Percentiles rank a stretch among this genome's conserved stretches.
phyloP scores from a whole-genome alignment of 2,329 filamentous ascomycete genomes.

The Tympanopsis confertula region DNA sequence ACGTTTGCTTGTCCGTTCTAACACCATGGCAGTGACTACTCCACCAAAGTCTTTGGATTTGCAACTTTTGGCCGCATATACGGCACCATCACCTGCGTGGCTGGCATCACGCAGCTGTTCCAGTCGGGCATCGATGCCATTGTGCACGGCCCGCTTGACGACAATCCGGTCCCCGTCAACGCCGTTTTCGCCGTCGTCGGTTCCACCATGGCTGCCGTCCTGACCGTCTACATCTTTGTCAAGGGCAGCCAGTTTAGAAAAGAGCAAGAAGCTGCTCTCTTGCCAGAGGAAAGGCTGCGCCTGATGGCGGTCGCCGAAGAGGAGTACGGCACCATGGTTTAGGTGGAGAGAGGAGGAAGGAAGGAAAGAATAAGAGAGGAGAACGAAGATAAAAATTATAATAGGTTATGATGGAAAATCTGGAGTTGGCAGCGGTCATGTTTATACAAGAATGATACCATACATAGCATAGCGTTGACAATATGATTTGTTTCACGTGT shows the following conservation, averaged over 20 bases:
- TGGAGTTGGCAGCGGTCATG: too few relatives aligned
- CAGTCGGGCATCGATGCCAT: slow-evolving; percentile 60
- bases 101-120: slow-evolving; percentile 59
- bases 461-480: too few relatives aligned
- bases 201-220: slow-evolving; percentile 36
- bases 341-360: too few relatives aligned
- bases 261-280: too few relatives aligned
- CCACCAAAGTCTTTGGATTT: slow-evolving; percentile 72
- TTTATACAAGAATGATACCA: too few relatives aligned
- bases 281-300: too few relatives aligned
- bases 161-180: slow-evolving; percentile 56
- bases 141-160: slow-evolving; percentile 48
- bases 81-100: slow-evolving; percentile 62
- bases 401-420: too few relatives aligned
- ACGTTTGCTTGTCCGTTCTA: not conserved
- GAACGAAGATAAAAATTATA: too few relatives aligned
- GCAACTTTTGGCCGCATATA: slow-evolving; percentile 73
- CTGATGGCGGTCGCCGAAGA: too few relatives aligned
- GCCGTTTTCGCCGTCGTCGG: slow-evolving; percentile 39
- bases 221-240: slow-evolving; percentile 39
- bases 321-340: too few relatives aligned
- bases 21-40: slow-evolving; percentile 41
- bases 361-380: too few relatives aligned
- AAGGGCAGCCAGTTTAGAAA: not conserved
- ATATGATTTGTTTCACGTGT: too few relatives aligned